Percentiles rank a stretch among this genome's conserved stretches.
phyloP scores from a whole-genome alignment of 1,139 yeast species.

The Pichia sp. region DNA sequence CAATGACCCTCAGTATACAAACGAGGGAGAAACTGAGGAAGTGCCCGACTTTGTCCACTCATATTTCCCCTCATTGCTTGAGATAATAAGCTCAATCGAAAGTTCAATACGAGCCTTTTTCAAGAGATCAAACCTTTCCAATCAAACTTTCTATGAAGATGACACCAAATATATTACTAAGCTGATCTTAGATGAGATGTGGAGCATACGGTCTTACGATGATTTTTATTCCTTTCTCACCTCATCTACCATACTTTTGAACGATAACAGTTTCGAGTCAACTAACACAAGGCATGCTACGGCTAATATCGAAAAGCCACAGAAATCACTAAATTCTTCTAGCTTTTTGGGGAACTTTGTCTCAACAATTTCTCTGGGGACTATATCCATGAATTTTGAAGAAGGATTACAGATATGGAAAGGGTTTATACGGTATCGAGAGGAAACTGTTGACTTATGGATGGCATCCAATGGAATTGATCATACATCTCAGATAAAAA shows the following conservation, averaged over 20 bases:
- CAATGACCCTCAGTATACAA: not conserved
- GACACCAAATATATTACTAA: conserved; percentile 21
- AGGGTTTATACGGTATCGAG: conserved; percentile 46
- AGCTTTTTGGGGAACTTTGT: conserved; percentile 40
- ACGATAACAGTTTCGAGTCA: conserved; percentile 16
- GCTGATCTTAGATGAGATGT: conserved; percentile 17
- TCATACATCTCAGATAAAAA: too few relatives aligned
- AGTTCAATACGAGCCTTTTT: conserved; percentile 13
- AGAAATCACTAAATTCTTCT: conserved; percentile 26
- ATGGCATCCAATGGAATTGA: too few relatives aligned
- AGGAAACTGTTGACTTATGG: conserved; percentile 21
- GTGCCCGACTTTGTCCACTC: conserved; percentile 20
- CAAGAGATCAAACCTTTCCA: conserved; percentile 1
- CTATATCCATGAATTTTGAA: conserved; percentile 51
- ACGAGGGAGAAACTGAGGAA: not conserved
- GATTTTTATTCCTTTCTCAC: conserved; percentile 25
- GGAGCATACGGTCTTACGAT: conserved; percentile 25
- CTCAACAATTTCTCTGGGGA: conserved; percentile 37
- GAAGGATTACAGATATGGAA: conserved; percentile 48
- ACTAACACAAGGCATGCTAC: too few relatives aligned
- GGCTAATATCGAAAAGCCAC: too few relatives aligned
- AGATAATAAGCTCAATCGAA: conserved; percentile 20
- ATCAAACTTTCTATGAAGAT: conserved; percentile 15
- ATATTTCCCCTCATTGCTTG: conserved; percentile 23
- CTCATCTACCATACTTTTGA: conserved; percentile 21